Percentiles rank a stretch among this genome's conserved stretches.
phyloP scores from a whole-genome alignment of 176 grass and related monocot species.

The Triticum dicoccoides region DNA sequence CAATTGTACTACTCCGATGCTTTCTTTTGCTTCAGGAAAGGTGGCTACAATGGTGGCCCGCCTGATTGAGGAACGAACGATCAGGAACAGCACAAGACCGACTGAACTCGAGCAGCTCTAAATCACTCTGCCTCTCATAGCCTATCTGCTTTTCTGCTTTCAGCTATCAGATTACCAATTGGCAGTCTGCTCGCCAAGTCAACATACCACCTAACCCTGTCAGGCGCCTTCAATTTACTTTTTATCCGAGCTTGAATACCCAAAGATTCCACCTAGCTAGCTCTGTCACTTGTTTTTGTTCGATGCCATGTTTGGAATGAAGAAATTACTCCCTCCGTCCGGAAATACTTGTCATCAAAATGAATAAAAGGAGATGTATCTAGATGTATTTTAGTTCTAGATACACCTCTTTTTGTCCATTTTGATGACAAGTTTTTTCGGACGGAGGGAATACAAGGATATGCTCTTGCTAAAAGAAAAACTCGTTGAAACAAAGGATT shows the following conservation, averaged over 20 bases:
- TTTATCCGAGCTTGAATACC: not conserved
- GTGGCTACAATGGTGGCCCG: not conserved
- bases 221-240: not conserved
- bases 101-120: not conserved
- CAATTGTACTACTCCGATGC: not conserved
- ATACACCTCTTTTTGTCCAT: no score
- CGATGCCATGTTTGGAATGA: not conserved
- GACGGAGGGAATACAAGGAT: no score
- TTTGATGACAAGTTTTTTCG: no score
- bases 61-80: slow-evolving; percentile 13
- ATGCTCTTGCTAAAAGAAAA: no score
- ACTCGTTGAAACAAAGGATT: no score
- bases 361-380: no score
- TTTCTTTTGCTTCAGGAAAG: not conserved
- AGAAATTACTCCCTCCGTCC: no score
- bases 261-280: not conserved
- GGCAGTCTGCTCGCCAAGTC: not conserved
- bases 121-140: not conserved
- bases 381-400: no score
- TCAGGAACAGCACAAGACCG: not conserved
- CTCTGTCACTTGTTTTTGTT: not conserved
- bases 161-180: slow-evolving; percentile 22
- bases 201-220: not conserved
- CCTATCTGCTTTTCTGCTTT: slow-evolving; percentile 11
- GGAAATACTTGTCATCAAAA: no score